Conservation (phyloP, 345 rosid genomes). For the Zanthoxylum bungeanum region DNA sequence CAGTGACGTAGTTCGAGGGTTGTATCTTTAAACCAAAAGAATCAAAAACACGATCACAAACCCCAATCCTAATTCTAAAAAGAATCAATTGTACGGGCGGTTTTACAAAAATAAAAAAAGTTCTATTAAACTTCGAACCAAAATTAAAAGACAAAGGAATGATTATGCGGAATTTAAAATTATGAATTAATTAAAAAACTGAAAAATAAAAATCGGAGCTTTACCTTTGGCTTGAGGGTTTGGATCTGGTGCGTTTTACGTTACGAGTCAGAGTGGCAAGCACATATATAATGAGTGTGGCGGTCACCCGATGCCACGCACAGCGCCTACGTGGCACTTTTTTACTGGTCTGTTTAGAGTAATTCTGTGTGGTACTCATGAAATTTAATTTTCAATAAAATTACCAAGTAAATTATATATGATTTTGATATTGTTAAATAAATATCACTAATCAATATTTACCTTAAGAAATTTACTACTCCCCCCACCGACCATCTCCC, state of each 20-base stretch:
- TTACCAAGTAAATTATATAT: too few relatives aligned
- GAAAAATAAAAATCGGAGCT: neutral
- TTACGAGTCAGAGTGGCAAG: slow-evolving; percentile 7
- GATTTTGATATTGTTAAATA: too few relatives aligned
- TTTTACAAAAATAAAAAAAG: neutral
- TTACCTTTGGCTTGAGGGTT: neutral
- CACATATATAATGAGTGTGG: neutral
- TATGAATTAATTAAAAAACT: neutral
- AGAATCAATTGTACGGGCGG: neutral
- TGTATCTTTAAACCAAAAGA: neutral
- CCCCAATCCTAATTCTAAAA: slow-evolving; percentile 6
- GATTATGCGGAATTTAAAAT: neutral
- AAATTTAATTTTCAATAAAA: too few relatives aligned
- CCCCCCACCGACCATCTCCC: too few relatives aligned
- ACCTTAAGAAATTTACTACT: too few relatives aligned
- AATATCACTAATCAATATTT: too few relatives aligned
- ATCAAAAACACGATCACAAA: neutral
- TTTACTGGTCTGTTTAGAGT: too few relatives aligned
- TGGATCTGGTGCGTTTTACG: neutral
- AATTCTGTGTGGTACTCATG: too few relatives aligned
- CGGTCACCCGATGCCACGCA: too few relatives aligned
- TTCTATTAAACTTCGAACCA: neutral
- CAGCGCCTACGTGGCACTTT: neutral
- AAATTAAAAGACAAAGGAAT: neutral
- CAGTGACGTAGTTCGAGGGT: too few relatives aligned